Conservation (phyloP, 1,284 basidiomycete species). For the Heterobasidion occidentale region DNA sequence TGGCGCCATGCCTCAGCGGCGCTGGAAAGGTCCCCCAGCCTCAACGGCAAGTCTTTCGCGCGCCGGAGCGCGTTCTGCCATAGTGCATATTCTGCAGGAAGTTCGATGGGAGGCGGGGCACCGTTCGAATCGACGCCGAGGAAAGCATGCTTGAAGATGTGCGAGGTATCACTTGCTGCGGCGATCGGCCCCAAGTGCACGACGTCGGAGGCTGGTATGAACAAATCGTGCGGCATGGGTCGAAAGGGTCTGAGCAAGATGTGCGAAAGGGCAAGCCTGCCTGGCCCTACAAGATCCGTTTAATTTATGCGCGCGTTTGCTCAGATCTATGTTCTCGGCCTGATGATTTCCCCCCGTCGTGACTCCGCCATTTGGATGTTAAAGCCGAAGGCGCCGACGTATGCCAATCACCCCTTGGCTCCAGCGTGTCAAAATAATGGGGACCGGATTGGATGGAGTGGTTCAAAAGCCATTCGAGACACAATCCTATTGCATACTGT, state of each 20-base stretch:
- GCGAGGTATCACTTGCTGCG: slow-evolving; percentile 1
- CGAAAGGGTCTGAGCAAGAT: background rate
- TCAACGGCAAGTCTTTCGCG: slow-evolving; percentile 18
- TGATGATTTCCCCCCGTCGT: too few species aligned
- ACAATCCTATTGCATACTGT: too few species aligned
- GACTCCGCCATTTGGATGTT: too few species aligned
- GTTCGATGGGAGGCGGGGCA: slow-evolving; percentile 30
- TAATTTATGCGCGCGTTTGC: too few species aligned
- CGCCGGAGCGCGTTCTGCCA: slow-evolving; percentile 33
- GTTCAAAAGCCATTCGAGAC: too few species aligned
- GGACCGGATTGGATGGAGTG: too few species aligned
- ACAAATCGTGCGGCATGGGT: background rate
- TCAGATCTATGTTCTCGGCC: too few species aligned
- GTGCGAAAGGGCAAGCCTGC: background rate
- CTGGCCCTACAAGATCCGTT: too few species aligned
- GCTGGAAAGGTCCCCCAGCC: slow-evolving; percentile 17
- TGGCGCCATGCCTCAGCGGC: slow-evolving; percentile 26
- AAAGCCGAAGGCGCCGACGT: too few species aligned
- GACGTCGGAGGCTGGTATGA: slow-evolving; percentile 16
- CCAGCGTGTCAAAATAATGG: too few species aligned
- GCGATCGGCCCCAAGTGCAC: background rate
- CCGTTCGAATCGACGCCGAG: slow-evolving; percentile 27
- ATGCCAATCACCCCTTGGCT: too few species aligned
- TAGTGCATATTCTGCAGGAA: slow-evolving; percentile 25
- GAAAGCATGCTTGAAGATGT: slow-evolving; percentile 30